A percentile compares a stretch with the other conserved stretches of the same genome.
phyloP scores from a whole-genome alignment of 768 basidiomycete species.

The Collybia nuda region DNA sequence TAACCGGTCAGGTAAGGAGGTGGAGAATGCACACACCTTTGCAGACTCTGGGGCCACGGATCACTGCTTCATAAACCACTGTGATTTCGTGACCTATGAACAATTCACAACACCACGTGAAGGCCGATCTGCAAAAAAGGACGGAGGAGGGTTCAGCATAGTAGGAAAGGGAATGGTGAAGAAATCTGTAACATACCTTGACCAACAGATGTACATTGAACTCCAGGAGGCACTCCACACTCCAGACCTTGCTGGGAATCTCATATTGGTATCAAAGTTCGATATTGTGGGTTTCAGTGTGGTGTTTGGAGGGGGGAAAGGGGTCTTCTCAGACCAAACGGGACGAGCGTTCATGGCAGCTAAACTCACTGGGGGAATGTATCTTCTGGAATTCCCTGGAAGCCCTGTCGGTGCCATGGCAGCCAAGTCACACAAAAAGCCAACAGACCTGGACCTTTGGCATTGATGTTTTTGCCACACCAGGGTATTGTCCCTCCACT shows the following conservation, averaged over 20 bases:
- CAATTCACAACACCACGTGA: no score
- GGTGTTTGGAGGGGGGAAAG: slow-evolving; percentile 10
- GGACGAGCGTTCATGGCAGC: no score
- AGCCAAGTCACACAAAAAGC: no score
- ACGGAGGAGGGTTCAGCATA: slow-evolving; percentile 15
- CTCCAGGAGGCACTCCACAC: slow-evolving; percentile 8
- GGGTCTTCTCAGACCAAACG: neutral
- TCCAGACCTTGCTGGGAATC: slow-evolving; percentile 23
- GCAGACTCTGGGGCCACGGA: slow-evolving; percentile 4
- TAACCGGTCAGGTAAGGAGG: no score
- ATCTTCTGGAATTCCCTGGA: no score
- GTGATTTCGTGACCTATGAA: slow-evolving; percentile 1
- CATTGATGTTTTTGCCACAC: no score
- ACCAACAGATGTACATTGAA: neutral
- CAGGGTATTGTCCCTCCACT: neutral
- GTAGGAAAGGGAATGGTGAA: slow-evolving; percentile 17
- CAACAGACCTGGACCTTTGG: no score
- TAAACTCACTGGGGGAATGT: no score
- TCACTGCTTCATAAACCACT: slow-evolving; percentile 4
- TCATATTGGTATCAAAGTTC: slow-evolving; percentile 19
- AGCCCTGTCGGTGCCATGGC: no score
- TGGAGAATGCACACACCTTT: no score
- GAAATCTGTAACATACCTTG: slow-evolving; percentile 9
- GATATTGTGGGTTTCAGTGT: slow-evolving; percentile 11
- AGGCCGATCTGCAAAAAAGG: no score